phyloP scores from a whole-genome alignment of 768 basidiomycete species.

The Mycena polygramma region DNA sequence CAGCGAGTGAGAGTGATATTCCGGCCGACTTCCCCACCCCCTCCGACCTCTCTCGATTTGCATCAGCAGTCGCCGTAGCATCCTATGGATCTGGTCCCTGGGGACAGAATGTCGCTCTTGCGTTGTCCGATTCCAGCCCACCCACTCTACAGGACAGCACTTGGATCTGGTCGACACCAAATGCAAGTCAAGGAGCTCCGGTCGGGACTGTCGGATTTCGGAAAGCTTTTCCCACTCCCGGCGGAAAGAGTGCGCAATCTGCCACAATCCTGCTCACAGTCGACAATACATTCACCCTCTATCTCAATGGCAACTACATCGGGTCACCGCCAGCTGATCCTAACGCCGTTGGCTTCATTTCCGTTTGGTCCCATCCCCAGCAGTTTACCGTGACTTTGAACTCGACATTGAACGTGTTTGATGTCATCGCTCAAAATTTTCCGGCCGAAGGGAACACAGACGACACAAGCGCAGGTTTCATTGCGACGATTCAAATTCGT shows the following conservation, averaged over 20 bases:
- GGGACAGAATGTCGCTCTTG: slow-evolving; percentile 14
- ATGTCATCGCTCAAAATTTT: slow-evolving; percentile 16
- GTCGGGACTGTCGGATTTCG: slow-evolving; percentile 26
- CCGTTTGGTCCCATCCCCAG: slow-evolving; percentile 17
- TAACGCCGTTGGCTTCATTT: not conserved
- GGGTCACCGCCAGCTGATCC: slow-evolving; percentile 9
- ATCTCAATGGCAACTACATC: slow-evolving; percentile 5
- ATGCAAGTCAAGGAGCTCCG: not conserved
- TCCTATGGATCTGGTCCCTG: slow-evolving; percentile 16
- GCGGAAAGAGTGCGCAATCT: slow-evolving; percentile 21
- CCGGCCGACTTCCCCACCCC: slow-evolving; percentile 24
- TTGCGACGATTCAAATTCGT: slow-evolving; percentile 12
- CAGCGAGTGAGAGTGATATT: slow-evolving; percentile 3
- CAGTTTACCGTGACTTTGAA: slow-evolving; percentile 12
- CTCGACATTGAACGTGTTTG: slow-evolving; percentile 19
- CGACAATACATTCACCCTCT: slow-evolving; percentile 21
- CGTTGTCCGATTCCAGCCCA: not conserved
- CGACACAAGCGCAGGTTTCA: slow-evolving; percentile 6
- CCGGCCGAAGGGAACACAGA: not conserved
- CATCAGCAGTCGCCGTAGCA: not conserved
- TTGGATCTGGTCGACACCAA: slow-evolving; percentile 28
- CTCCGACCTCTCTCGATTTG: slow-evolving; percentile 11
- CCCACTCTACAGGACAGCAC: slow-evolving; percentile 9
- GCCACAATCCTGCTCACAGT: slow-evolving; percentile 14
- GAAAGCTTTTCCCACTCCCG: slow-evolving; percentile 4